Conservation (phyloP, 2,329 filamentous ascomycete genomes). For the Fusarium heterosporum region DNA sequence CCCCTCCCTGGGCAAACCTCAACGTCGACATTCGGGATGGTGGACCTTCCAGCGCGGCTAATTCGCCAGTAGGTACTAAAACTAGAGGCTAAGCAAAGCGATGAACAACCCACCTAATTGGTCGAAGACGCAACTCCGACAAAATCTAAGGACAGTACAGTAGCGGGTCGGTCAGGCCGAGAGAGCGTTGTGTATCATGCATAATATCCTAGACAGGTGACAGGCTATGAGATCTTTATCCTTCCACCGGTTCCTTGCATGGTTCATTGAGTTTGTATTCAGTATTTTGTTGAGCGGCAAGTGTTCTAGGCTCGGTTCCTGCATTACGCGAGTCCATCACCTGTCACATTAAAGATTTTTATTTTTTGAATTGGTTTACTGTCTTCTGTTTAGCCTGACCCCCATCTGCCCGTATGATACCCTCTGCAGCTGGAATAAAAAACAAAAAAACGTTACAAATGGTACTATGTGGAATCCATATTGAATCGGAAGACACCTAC, state of each 20-base stretch:
- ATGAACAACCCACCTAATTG: constrained; percentile 37
- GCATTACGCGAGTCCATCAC: constrained; percentile 22
- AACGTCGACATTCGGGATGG: no score
- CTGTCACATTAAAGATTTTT: no score
- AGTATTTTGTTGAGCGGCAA: constrained; percentile 8
- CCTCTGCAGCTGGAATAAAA: neutral
- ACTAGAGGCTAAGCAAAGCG: constrained; percentile 29
- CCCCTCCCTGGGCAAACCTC: no score
- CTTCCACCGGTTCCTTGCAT: constrained; percentile 25
- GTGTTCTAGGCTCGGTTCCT: constrained; percentile 32
- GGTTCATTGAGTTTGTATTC: constrained; percentile 4
- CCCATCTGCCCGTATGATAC: neutral
- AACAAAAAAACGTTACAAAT: constrained; percentile 17
- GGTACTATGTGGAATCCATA: constrained; percentile 13
- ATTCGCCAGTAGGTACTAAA: constrained; percentile 8
- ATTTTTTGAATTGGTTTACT: no score
- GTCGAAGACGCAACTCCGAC: constrained; percentile 20
- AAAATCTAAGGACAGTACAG: constrained; percentile 23
- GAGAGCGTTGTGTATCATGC: constrained; percentile 8
- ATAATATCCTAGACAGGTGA: neutral
- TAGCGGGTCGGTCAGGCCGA: constrained; percentile 45
- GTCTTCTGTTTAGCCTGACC: neutral
- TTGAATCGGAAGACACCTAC: constrained; percentile 9
- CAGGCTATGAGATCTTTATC: constrained; percentile 13
- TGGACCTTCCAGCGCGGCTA: neutral